Conservation (phyloP, 257 asterid genomes). For the Scutellaria baicalensis region DNA sequence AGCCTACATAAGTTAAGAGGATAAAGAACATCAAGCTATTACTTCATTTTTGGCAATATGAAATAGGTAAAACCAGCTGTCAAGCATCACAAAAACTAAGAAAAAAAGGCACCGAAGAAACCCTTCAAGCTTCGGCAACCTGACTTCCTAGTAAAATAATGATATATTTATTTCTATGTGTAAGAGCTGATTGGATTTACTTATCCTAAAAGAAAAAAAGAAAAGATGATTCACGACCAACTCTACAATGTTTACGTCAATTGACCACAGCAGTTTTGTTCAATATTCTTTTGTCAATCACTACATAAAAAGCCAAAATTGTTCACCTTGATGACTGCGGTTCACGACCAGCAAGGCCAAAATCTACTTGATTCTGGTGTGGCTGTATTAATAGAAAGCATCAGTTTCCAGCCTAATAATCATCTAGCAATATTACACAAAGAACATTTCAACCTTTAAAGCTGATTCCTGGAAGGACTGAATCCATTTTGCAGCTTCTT, state of each 20-base stretch:
- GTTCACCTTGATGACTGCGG: slow-evolving; percentile 59
- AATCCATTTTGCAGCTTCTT: slow-evolving; percentile 96
- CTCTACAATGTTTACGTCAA: slow-evolving; percentile 4
- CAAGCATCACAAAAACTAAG: not conserved
- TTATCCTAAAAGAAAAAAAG: too few species aligned
- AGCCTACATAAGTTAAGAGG: slow-evolving; percentile 38
- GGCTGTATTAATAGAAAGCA: slow-evolving; percentile 46
- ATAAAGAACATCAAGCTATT: not conserved
- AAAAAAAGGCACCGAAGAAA: not conserved
- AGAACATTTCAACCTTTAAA: slow-evolving; percentile 54
- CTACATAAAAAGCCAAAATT: slow-evolving; percentile 1
- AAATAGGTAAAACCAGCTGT: not conserved
- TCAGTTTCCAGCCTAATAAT: slow-evolving; percentile 27
- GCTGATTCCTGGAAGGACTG: slow-evolving; percentile 86
- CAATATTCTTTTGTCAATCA: not conserved
- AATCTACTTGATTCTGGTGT: slow-evolving; percentile 44
- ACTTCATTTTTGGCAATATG: not conserved
- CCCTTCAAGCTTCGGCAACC: slow-evolving; percentile 16
- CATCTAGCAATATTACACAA: slow-evolving; percentile 9
- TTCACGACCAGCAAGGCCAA: slow-evolving; percentile 34
- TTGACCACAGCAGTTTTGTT: not conserved
- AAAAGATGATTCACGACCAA: not conserved
- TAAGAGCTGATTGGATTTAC: too few species aligned
- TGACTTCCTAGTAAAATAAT: slow-evolving; percentile 1
- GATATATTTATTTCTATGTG: not conserved